Percentiles rank a stretch among this genome's conserved stretches.
Conservation (phyloP, 169 alveolate genomes). For the Plasmodium coatneyi region DNA sequence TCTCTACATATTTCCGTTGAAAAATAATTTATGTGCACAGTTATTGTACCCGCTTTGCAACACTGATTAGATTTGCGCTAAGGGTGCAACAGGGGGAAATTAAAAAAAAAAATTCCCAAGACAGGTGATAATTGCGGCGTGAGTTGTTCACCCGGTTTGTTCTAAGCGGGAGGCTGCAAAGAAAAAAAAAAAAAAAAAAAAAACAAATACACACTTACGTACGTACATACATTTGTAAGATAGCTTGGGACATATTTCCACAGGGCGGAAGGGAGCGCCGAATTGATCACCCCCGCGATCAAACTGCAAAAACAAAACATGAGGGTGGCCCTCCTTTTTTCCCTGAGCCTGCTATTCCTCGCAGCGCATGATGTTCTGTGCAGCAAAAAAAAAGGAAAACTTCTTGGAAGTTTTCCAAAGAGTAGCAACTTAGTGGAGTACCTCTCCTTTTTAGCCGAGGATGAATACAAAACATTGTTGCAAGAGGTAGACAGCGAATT, state of each 20-base stretch:
- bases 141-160: background rate
- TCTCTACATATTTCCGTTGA: background rate
- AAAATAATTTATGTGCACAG: background rate
- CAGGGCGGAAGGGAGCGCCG: background rate
- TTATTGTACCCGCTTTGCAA: background rate
- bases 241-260: background rate
- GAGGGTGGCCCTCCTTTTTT: slow-evolving; percentile 9
- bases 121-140: background rate
- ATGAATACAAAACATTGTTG: slow-evolving; percentile 1
- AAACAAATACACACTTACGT: background rate
- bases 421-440: slow-evolving; percentile 4
- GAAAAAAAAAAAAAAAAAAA: no score
- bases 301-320: slow-evolving; percentile 10
- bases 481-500: background rate
- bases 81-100: background rate
- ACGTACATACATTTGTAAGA: background rate
- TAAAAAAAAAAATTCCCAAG: background rate
- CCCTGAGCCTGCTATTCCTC: slow-evolving; percentile 23
- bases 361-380: slow-evolving; percentile 19
- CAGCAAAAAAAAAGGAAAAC: slow-evolving; percentile 24
- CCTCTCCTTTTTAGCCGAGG: slow-evolving; percentile 16
- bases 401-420: slow-evolving; percentile 3
- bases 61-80: background rate
- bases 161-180: background rate
- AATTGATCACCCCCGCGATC: background rate